phyloP scores from a whole-genome alignment of 345 rosid genomes.

The Salix koriyanagi region DNA sequence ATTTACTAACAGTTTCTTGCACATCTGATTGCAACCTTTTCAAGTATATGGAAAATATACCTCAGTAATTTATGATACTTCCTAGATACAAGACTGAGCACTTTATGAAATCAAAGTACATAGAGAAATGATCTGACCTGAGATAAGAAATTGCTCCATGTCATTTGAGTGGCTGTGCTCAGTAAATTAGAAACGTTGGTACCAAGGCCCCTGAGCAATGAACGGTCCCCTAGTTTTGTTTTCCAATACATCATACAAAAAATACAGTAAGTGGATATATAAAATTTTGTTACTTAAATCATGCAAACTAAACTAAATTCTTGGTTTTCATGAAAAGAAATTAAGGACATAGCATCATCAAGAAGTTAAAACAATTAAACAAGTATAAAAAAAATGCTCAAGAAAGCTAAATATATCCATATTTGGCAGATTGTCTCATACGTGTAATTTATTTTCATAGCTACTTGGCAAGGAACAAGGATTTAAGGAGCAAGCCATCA shows the following conservation, averaged over 20 bases:
- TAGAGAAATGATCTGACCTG: conserved; percentile 36
- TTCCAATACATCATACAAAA: conserved; percentile 4
- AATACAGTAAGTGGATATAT: no score
- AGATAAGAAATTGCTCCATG: conserved; percentile 28
- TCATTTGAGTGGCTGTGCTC: conserved; percentile 29
- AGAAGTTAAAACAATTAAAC: no score
- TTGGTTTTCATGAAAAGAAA: no score
- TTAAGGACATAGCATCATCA: no score
- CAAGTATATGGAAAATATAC: background rate
- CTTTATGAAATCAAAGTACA: background rate
- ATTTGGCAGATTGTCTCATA: no score
- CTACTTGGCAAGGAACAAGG: no score
- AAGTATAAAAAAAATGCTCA: no score
- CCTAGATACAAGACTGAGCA: background rate
- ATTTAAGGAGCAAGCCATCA: no score
- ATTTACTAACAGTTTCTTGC: background rate
- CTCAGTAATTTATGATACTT: background rate
- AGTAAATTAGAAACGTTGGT: conserved; percentile 30
- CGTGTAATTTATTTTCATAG: no score
- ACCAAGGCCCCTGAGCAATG: conserved; percentile 45
- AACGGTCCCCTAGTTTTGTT: conserved; percentile 30
- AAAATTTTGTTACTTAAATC: no score
- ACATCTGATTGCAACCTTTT: background rate
- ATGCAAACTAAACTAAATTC: no score
- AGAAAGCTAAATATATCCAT: no score